phyloP scores from a whole-genome alignment of 108 stramenopile species.

The Nitzschia inconspicua region DNA sequence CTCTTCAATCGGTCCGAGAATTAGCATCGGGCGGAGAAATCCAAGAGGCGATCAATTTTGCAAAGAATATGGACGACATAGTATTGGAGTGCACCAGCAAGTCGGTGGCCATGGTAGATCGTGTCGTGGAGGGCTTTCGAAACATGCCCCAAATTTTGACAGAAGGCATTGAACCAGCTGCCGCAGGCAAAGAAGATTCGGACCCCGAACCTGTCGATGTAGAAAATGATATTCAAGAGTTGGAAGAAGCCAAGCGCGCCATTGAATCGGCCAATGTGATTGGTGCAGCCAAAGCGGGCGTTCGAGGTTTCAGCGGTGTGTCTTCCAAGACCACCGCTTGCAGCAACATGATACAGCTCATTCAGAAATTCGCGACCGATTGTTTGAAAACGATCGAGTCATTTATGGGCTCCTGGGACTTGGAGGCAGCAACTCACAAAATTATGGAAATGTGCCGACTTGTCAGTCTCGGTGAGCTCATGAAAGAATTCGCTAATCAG shows the following conservation, averaged over 20 bases:
- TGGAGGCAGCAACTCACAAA: constrained; percentile 37
- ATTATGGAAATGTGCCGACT: constrained; percentile 46
- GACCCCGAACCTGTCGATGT: constrained; percentile 10
- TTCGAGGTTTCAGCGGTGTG: constrained; percentile 19
- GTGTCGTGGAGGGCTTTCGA: constrained; percentile 36
- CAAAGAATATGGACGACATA: constrained; percentile 43
- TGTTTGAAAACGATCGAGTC: constrained; percentile 18
- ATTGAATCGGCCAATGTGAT: constrained; percentile 36
- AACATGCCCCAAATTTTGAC: constrained; percentile 20
- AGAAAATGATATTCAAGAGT: constrained; percentile 20
- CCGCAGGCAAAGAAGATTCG: constrained; percentile 10
- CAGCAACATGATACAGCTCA: constrained; percentile 31
- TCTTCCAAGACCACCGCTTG: constrained; percentile 31
- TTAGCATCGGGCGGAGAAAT: constrained; percentile 29
- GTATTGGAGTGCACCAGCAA: constrained; percentile 23
- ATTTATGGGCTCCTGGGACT: constrained; percentile 31
- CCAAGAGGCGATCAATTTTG: constrained; percentile 27
- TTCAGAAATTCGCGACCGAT: constrained; percentile 13
- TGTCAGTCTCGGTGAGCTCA: constrained; percentile 29
- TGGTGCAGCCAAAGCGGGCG: constrained; percentile 20
- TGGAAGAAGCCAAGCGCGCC: constrained; percentile 17
- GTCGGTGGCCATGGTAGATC: constrained; percentile 32
- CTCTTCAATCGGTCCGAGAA: constrained; percentile 12
- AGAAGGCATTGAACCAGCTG: constrained; percentile 18
- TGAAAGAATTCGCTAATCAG: constrained; percentile 37